Evolutionary conservation across 2,329 filamentous ascomycete species (phyloP), one percentile per base, ranked within the genome.

Genomic region (Trichophyton schoenleinii): DNA sequence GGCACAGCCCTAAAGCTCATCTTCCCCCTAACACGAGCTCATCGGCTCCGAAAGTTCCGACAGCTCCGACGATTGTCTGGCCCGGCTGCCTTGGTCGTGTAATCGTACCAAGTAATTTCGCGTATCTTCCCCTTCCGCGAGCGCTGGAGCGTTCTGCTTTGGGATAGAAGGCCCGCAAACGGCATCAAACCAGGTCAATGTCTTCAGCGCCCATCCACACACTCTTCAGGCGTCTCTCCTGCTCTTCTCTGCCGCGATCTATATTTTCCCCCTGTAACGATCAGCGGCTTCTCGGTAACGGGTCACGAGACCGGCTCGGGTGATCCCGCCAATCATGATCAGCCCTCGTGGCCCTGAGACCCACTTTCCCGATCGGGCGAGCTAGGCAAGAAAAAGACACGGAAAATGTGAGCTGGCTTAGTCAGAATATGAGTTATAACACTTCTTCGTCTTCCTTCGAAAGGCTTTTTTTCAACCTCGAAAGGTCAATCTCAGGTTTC

Each of bases 291-390:
- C 5, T 31, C 13, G 28, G 20, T 53, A 15, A n/a, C 49, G 22
- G 49, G 49, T 53, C 49, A 53, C 49, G 49, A 53, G 49, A 53
- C 49, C 49, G 49, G 49, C 49, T 13, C 49, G 49, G 49, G 11
- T 53, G 49, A 28, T 53, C 49, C 49, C 49, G 25, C 49, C 49
- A 53, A 53, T 53, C 22, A 53, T 13, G 22, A n/a, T 13, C 49
- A 22, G 25, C 25, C 4, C 49, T 53, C 22, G 49, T 53, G 49
- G 22, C 28, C 49, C 49, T 53, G 11, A 11, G 3, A 3, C 13
- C 48, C 49, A 53, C 49, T 53, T 53, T 15, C 49, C 49, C 22
- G 11, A 34, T 53, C 49, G 49, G 13, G 49, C 49, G 15, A 44
- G n/a, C 15, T n/a, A 44, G 4, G 49, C 49, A 53, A 53, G 49